phyloP scores from a whole-genome alignment of 2,329 filamentous ascomycete species.

The Penicillium brasilianum region DNA sequence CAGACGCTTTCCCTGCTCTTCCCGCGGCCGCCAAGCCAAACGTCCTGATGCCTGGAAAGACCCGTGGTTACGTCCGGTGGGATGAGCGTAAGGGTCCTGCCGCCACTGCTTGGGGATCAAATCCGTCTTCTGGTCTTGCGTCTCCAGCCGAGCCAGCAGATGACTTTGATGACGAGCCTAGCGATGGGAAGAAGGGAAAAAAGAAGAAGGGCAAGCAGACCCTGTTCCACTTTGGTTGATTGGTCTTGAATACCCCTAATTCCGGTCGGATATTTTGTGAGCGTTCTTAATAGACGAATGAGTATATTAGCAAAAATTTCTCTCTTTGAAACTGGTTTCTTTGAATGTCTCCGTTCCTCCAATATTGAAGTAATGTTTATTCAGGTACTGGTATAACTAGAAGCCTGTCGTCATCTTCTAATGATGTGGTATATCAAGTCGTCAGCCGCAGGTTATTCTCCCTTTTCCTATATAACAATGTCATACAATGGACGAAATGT shows the following conservation, averaged over 20 bases:
- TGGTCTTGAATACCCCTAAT: not conserved
- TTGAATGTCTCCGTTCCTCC: not conserved
- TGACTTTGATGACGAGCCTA: slow-evolving; percentile 27
- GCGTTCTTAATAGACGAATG: slow-evolving; percentile 12
- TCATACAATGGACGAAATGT: not conserved
- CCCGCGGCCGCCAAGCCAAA: slow-evolving; percentile 75
- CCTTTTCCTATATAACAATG: no score
- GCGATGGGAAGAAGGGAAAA: slow-evolving; percentile 43
- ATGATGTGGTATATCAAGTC: not conserved
- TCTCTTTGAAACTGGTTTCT: not conserved
- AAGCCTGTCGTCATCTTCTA: not conserved
- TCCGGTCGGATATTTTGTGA: slow-evolving; percentile 5
- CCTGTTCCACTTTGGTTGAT: slow-evolving; percentile 47
- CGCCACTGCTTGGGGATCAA: slow-evolving; percentile 46
- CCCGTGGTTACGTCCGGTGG: slow-evolving; percentile 54
- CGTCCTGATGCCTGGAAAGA: slow-evolving; percentile 57
- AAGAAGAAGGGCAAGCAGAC: slow-evolving; percentile 50
- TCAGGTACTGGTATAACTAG: no score
- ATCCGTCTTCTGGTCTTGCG: slow-evolving; percentile 30
- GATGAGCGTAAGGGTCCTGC: slow-evolving; percentile 44
- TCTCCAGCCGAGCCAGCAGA: slow-evolving; percentile 29
- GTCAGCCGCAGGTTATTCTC: not conserved
- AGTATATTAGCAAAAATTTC: not conserved
- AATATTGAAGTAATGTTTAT: not conserved
- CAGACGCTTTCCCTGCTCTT: slow-evolving; percentile 79